Base-by-base conservation (phyloP, 202 grass and related monocot species). In the Carex sylvatica region DNA sequence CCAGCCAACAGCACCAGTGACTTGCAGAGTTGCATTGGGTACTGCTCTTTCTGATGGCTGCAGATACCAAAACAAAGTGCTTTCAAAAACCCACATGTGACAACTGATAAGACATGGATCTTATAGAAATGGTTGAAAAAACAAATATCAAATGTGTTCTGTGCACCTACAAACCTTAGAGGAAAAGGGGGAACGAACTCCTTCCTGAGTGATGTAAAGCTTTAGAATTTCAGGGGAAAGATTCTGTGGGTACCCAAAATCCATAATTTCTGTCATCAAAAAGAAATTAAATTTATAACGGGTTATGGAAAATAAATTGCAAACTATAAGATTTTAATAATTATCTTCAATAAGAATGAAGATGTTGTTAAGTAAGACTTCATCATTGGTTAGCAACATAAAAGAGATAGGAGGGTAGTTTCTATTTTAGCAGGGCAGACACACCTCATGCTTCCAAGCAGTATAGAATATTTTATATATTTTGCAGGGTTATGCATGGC, bases 141-240 rank as follows among this genome's bases (percentile, higher is more conserved):
- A 84, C 35, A 70, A 2, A 82, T 7, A 36, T 22, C 31, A 58
- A 30, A 78, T 33, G 4, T 67, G 28, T 36, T 36, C 6, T 77
- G 4, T 59, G 74, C 59, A 36, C 28, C 71, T 35, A 84, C 88
- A 89, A 65, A 96, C 96, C 96, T 99, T 99, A 24, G 93, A 93
- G 51, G 93, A 96, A 88, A 99, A 99, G 88, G 96, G 96, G 49
- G 96, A 99, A 58, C 96, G 84, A 15, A 95, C 91, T 4, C 96
- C 96, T 92, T 99, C 93, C 74, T 96, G 96, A 63, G 96, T 99
- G 85, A 99, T 99, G 80, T 99, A 99, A 73, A 99, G 89, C 88
- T 99, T 99, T 59, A 99, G 83, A 51, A 99, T 99, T 93, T 99
- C 96, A 85, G 96, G 91, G 15, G 96, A 95, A 80, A 99, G 88